A percentile compares a stretch with the other conserved stretches of the same genome.
Evolutionary conservation across 345 rosid genomes (phyloP).

Genomic region (Capsella bursapastoris): DNA sequence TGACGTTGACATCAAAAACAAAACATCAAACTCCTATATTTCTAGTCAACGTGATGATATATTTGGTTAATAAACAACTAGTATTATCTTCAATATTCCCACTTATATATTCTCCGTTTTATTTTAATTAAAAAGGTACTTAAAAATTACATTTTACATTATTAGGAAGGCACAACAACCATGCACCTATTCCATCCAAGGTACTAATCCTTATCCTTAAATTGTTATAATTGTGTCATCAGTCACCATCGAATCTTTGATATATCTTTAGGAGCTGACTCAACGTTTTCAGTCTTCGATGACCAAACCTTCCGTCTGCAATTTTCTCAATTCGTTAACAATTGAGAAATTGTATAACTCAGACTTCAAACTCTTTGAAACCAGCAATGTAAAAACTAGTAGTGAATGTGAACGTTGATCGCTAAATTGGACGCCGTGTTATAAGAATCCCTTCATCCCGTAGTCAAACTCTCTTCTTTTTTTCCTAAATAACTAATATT

Average conservation of each 20-base stretch:
- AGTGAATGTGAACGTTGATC: slow-evolving; percentile 21
- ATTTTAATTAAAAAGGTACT: neutral
- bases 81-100: neutral
- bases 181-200: neutral
- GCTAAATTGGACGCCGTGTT: slow-evolving; percentile 7
- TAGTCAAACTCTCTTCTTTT: neutral
- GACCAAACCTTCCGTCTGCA: slow-evolving; percentile 15
- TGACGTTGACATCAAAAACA: neutral
- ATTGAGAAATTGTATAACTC: neutral
- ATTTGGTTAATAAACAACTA: neutral
- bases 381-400: neutral
- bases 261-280: neutral
- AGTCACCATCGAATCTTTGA: slow-evolving; percentile 17
- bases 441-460: neutral
- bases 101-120: neutral
- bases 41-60: neutral
- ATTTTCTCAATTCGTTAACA: slow-evolving; percentile 1
- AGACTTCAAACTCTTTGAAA: too few species aligned
- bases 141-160: neutral
- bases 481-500: neutral
- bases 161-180: neutral
- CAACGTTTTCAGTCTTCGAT: neutral
- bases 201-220: slow-evolving; percentile 24
- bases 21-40: neutral
- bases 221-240: slow-evolving; percentile 23